Conservation (phyloP, 2,329 filamentous ascomycete genomes). For the Eutypa lata region DNA sequence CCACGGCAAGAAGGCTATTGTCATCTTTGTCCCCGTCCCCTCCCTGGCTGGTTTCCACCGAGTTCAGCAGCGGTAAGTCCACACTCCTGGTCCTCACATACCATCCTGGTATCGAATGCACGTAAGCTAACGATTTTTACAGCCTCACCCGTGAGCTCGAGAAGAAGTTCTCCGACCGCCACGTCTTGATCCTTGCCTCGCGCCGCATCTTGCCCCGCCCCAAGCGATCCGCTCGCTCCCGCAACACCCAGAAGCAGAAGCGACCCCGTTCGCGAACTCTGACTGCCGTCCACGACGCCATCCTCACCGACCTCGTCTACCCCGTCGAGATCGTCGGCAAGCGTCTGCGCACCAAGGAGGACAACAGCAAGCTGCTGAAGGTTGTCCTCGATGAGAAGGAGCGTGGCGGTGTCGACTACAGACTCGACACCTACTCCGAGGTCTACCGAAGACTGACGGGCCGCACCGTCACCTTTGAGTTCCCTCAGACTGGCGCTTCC, state of each 20-base stretch:
- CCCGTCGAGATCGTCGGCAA: conserved; percentile 99
- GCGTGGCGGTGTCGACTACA: conserved; percentile 98
- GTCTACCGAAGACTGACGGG: conserved; percentile 98
- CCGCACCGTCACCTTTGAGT: conserved; percentile 96
- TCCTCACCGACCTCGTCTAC: conserved; percentile 97
- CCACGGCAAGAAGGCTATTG: conserved; percentile 99
- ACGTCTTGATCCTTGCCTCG: conserved; percentile 97
- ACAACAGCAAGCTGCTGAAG: conserved; percentile 98
- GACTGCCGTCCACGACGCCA: conserved; percentile 97
- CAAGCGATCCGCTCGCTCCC: conserved; percentile 95
- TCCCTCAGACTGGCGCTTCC: conserved; percentile 76
- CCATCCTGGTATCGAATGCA: too few relatives aligned
- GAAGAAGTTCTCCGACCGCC: conserved; percentile 99
- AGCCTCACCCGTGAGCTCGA: conserved; percentile 99
- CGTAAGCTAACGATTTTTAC: too few relatives aligned
- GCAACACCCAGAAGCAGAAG: conserved; percentile 98
- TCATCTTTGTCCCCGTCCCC: conserved; percentile 99
- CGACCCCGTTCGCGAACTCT: conserved; percentile 96
- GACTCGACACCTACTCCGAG: conserved; percentile 98
- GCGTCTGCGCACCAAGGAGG: conserved; percentile 97
- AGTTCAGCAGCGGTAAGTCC: conserved; percentile 95
- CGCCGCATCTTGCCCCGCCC: conserved; percentile 98
- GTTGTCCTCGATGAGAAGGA: conserved; percentile 99
- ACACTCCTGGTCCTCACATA: not conserved
- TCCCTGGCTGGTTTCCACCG: conserved; percentile 98